Percentiles rank a stretch among this genome's conserved stretches.
phyloP scores from a whole-genome alignment of 75 land plant genomes.

The Picea glauca region DNA sequence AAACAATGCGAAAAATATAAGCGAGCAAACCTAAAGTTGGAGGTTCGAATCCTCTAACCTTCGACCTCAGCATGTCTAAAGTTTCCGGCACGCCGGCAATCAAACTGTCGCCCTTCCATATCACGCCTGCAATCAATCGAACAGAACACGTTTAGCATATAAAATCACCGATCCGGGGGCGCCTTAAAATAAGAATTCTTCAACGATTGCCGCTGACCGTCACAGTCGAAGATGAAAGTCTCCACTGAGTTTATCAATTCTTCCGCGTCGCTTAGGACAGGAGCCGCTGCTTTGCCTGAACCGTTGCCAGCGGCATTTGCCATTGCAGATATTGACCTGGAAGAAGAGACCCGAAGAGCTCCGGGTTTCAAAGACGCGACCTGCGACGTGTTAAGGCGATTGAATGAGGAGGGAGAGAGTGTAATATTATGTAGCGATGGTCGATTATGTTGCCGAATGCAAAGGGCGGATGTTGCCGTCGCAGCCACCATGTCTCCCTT shows the following conservation, averaged over 20 bases:
- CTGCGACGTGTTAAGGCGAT: too few relatives aligned
- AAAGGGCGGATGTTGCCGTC: too few relatives aligned
- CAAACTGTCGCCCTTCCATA: conserved; percentile 95
- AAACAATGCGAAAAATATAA: too few relatives aligned
- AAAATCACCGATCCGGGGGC: background rate
- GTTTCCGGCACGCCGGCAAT: conserved; percentile 97
- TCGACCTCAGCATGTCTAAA: conserved; percentile 82
- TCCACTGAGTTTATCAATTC: conserved; percentile 89
- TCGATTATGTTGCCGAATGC: too few relatives aligned
- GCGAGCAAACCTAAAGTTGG: too few relatives aligned
- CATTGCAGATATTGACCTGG: background rate
- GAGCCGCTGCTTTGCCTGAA: conserved; percentile 39
- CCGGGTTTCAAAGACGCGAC: too few relatives aligned
- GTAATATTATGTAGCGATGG: too few relatives aligned
- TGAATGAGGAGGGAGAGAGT: too few relatives aligned
- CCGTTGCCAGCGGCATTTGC: background rate
- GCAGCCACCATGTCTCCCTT: too few relatives aligned
- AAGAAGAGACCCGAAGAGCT: too few relatives aligned
- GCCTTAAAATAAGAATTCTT: background rate
- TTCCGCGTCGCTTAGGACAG: conserved; percentile 59
- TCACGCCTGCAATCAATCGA: conserved; percentile 63
- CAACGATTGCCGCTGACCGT: conserved; percentile 46
- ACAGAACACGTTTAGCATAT: background rate
- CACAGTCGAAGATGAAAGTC: conserved; percentile 97
- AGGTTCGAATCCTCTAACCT: conserved; percentile 35